Percentiles rank a stretch among this genome's conserved stretches.
phyloP scores from a whole-genome alignment of 129 eudicot species.

The Escallonia rubra region DNA sequence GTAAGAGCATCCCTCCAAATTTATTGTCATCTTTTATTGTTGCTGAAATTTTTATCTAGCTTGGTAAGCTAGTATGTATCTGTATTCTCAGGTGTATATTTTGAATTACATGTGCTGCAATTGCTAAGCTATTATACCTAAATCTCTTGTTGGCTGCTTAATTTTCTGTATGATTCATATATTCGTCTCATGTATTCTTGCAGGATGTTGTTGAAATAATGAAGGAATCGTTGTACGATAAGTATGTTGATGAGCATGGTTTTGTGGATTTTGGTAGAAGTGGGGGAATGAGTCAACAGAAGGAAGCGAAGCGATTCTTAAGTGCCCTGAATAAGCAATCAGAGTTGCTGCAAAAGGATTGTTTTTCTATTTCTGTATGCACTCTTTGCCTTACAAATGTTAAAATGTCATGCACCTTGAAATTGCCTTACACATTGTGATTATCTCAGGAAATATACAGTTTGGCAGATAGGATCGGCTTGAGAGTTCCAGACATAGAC shows the following conservation, averaged over 20 bases:
- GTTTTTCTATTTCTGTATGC: slow-evolving; percentile 71
- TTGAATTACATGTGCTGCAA: too few relatives aligned
- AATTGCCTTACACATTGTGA: slow-evolving; percentile 11
- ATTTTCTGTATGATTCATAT: not conserved
- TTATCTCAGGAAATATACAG: slow-evolving; percentile 66
- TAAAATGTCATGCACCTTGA: slow-evolving; percentile 10
- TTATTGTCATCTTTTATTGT: too few relatives aligned
- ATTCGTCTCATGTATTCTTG: not conserved
- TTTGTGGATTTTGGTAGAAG: slow-evolving; percentile 79
- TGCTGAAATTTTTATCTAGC: too few relatives aligned
- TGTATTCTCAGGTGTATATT: too few relatives aligned
- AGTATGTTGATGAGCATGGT: slow-evolving; percentile 90
- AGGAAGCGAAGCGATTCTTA: slow-evolving; percentile 76
- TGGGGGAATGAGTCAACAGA: slow-evolving; percentile 91
- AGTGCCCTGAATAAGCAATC: slow-evolving; percentile 69
- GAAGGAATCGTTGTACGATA: slow-evolving; percentile 95
- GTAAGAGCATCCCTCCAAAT: not conserved
- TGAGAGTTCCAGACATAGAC: slow-evolving; percentile 75
- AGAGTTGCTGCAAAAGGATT: slow-evolving; percentile 78
- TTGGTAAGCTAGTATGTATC: too few relatives aligned
- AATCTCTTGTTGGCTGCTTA: not conserved
- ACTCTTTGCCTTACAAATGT: slow-evolving; percentile 1
- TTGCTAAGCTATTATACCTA: too few relatives aligned
- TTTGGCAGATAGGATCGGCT: slow-evolving; percentile 75
- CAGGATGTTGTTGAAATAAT: slow-evolving; percentile 97